A percentile compares a stretch with the other conserved stretches of the same genome.
Evolutionary conservation across 257 asterid species (phyloP).

Genomic region (Gentiana dahurica): DNA sequence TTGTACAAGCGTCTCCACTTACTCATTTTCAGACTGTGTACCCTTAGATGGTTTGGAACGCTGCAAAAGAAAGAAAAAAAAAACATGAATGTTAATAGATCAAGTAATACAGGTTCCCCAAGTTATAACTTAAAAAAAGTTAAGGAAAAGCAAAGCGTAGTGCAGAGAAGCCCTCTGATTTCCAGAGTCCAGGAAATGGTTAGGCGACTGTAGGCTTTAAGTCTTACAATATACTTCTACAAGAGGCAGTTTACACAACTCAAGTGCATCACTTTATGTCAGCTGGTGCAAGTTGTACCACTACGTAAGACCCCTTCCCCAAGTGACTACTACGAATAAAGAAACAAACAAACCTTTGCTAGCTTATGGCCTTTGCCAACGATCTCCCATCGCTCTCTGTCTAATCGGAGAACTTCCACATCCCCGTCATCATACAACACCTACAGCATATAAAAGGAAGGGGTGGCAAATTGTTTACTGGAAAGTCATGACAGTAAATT

Average conservation of each 20-base stretch:
- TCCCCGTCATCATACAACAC: constrained; percentile 44
- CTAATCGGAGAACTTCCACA: constrained; percentile 47
- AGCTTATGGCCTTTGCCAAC: constrained; percentile 20
- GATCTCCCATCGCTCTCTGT: constrained; percentile 44
- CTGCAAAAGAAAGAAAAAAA: constrained; percentile 35
- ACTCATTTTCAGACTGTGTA: constrained; percentile 44
- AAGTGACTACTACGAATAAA: background rate
- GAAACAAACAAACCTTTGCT: constrained; percentile 28
- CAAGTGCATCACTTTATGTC: no score
- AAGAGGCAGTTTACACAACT: no score
- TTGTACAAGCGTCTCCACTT: constrained; percentile 22
- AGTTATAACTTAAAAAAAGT: no score
- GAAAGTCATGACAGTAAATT: no score
- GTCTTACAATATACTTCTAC: no score
- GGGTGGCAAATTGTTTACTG: background rate
- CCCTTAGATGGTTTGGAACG: constrained; percentile 44
- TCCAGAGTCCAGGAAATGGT: no score
- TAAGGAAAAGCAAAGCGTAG: background rate
- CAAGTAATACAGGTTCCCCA: no score
- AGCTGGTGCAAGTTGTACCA: background rate
- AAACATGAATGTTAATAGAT: no score
- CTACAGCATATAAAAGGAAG: constrained; percentile 17
- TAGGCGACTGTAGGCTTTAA: no score
- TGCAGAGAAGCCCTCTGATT: background rate
- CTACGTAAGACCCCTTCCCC: background rate